Base-by-base conservation (phyloP, 2,329 filamentous ascomycete species). In the Domatiomyces globalis region DNA sequence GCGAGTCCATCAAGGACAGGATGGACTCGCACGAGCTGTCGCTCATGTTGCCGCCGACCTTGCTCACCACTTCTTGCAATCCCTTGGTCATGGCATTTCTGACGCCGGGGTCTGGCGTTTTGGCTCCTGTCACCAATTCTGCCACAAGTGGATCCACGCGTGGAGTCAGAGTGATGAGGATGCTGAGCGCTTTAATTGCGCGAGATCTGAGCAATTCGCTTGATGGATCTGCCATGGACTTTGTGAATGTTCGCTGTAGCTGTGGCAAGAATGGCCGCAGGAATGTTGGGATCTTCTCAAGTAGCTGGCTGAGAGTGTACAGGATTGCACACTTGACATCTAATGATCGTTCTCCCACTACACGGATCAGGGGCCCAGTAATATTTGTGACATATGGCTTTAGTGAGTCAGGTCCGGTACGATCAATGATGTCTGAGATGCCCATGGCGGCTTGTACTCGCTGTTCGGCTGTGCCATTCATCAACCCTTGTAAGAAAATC, bases 331-430 rank as follows among this genome's bases (percentile, higher is more conserved):
- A 71, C 71, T 95, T 96, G 68, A 98, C 88, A 49, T 98, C 94
- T 2, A 88, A 88, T 2, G 92, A 95, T 56, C 90, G 82, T 67
- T 98, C 92, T 4, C 92, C 95, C 17, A 98, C 89, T 19, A 96
- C 90, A 77, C 92, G 86, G 67, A 98, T 98, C 50, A 98, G 79
- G 19, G 94, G 92, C 65, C 92, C 92, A 4, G 94, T 96, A 61
- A 98, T 95, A 64, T 95, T 89, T 27, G 90, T 95, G 54, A 98
- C 92, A 63, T 94, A 96, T 6, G 89, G 87, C 69, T 92, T 94
- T 56, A 98, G 74, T 18, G 89, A 83, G 53, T 88, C 83, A 59
- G 87, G 80, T 66, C 83, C 90, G 22, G 92, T 94, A 52, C 92
- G 82, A 70, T 96, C 92, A 58, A 96, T 84, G 59, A 98, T 85